Evolutionary conservation across 768 basidiomycete genomes (phyloP).

Genomic region (Tylopilus subfusipes): DNA sequence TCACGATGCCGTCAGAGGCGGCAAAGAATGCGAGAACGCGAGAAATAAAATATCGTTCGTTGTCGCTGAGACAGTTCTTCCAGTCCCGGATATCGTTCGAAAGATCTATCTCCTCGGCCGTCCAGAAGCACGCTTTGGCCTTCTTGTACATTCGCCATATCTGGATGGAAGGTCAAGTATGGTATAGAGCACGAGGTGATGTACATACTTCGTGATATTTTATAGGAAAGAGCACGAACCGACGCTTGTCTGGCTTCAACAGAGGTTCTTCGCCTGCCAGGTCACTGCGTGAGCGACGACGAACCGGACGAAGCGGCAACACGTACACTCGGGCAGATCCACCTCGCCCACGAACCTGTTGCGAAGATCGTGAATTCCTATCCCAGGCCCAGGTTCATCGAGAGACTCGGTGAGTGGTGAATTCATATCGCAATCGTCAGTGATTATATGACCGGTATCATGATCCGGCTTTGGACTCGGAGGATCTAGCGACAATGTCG

Average conservation of each 20-base stretch:
- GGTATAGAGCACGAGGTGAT: not conserved
- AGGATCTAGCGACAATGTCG: slow-evolving; percentile 9
- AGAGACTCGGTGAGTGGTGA: not conserved
- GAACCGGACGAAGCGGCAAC: not conserved
- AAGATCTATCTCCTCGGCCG: slow-evolving; percentile 86
- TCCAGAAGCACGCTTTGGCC: slow-evolving; percentile 92
- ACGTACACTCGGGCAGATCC: slow-evolving; percentile 19
- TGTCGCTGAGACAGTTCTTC: slow-evolving; percentile 69
- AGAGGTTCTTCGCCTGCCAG: slow-evolving; percentile 62
- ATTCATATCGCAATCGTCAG: not conserved
- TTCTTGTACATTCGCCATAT: slow-evolving; percentile 96
- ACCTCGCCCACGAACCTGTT: slow-evolving; percentile 18
- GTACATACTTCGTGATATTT: slow-evolving; percentile 77
- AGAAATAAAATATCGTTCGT: slow-evolving; percentile 85
- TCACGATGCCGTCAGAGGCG: slow-evolving; percentile 91
- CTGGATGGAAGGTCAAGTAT: slow-evolving; percentile 35
- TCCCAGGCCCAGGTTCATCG: not conserved
- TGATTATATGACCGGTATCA: not conserved
- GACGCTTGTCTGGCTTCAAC: slow-evolving; percentile 64
- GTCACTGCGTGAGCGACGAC: not conserved
- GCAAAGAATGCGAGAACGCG: slow-evolving; percentile 95
- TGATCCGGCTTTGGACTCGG: not conserved
- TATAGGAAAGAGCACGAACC: slow-evolving; percentile 92
- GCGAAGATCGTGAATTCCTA: not conserved
- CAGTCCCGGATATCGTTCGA: slow-evolving; percentile 83